A percentile compares a stretch with the other conserved stretches of the same genome.
Evolutionary conservation across 495 filamentous ascomycete species (phyloP).

Genomic region (Lepraria neglecta): DNA sequence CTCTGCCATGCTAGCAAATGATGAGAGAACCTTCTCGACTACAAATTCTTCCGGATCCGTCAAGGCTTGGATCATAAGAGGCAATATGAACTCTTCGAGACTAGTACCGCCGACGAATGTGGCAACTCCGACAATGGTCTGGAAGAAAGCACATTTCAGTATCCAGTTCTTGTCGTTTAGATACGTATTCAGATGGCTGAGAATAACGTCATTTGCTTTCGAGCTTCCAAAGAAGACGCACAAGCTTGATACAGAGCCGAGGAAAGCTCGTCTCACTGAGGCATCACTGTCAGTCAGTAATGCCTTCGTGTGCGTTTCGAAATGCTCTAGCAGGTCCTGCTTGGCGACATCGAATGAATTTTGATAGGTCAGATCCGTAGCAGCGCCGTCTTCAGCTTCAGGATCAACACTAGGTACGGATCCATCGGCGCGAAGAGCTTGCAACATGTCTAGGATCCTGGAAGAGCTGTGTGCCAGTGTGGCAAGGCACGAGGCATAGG

Average conservation of each 20-base stretch:
- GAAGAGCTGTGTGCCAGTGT: slow-evolving; percentile 85
- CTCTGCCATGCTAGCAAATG: slow-evolving; percentile 82
- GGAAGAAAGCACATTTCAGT: slow-evolving; percentile 93
- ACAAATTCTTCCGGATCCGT: slow-evolving; percentile 95
- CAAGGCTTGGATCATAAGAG: slow-evolving; percentile 93
- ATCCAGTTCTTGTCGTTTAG: slow-evolving; percentile 96
- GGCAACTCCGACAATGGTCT: slow-evolving; percentile 88
- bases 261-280: slow-evolving; percentile 85
- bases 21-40: slow-evolving; percentile 81
- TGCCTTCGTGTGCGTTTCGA: slow-evolving; percentile 81
- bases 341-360: slow-evolving; percentile 78
- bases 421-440: slow-evolving; percentile 77
- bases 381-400: slow-evolving; percentile 66
- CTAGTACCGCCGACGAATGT: slow-evolving; percentile 80
- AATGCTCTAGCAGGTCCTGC: slow-evolving; percentile 66
- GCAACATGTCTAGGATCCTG: slow-evolving; percentile 82
- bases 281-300: slow-evolving; percentile 81
- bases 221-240: slow-evolving; percentile 92
- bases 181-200: slow-evolving; percentile 96
- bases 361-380: slow-evolving; percentile 57
- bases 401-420: slow-evolving; percentile 72
- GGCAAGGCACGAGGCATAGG: slow-evolving; percentile 88
- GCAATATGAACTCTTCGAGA: slow-evolving; percentile 91
- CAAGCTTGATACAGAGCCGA: slow-evolving; percentile 85
- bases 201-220: slow-evolving; percentile 85